Base-by-base conservation (phyloP, 208 protist genomes). In the Trypanosoma platydactyli region DNA sequence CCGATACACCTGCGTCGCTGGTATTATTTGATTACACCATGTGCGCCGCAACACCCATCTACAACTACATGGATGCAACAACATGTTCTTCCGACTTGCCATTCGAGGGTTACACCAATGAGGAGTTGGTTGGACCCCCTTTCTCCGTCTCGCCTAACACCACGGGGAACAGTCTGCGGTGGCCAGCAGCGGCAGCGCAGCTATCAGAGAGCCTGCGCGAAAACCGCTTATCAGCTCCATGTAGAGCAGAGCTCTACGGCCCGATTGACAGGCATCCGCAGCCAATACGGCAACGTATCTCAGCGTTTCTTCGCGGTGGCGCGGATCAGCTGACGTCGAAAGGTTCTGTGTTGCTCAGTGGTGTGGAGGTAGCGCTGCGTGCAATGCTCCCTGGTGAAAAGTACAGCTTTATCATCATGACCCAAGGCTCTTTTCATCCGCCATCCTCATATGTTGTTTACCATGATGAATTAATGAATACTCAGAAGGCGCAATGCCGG, bases 201-300 rank as follows among this genome's bases (percentile, higher is more conserved):
- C 35, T 71, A 20, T 58, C 66, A 25, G 27, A 29, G 20, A 73
- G 52, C 50, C 51, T 73, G 18, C 59, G 68, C 33, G 68, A 73
- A 35, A 73, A 61, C 48, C 68, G 68, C 12, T n/a, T 66, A 33
- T 60, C 52, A 1, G 24, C 68, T 30, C 48, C 5, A 13, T 54
- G 25, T n/a, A 5, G 46, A 53, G 38, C 11, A 1, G 33, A 57
- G 30, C n/a, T 11, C 12, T 51, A 9, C 33, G 1, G 24, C 18
- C 24, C 4, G 5, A 51, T 20, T 1, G 56, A 48, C 11, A 51
- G 33, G 38, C 42, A 12, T 20, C 11, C 24, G 29, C 7, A 20
- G 30, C 33, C 9, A 9, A 38, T 9, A 38, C 33, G 9, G 9
- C 5, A 9, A 3, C 33, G 9, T 38, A 38, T 38, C 3, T 59